Conservation (phyloP, 345 rosid genomes). For the Tarenaya hassleriana region DNA sequence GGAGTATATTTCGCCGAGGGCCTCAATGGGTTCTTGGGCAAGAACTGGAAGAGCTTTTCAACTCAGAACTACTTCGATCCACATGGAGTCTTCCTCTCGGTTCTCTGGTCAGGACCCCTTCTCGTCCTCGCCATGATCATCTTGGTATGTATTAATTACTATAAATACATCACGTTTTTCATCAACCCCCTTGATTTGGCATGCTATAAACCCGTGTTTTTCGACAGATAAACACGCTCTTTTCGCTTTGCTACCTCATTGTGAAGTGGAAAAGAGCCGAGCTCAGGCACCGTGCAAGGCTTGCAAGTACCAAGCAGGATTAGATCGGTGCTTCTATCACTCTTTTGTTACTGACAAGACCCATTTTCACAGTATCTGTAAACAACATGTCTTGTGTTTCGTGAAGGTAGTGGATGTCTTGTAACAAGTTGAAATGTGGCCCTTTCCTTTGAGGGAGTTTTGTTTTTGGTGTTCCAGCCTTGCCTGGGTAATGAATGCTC, state of each 20-base stretch:
- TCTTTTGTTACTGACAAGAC: no score
- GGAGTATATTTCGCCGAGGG: conserved; percentile 91
- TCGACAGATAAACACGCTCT: conserved; percentile 76
- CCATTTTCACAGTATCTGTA: no score
- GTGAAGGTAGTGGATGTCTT: no score
- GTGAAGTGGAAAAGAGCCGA: conserved; percentile 95
- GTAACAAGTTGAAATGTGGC: no score
- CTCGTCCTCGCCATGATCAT: conserved; percentile 64
- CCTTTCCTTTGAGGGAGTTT: no score
- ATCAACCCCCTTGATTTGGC: neutral
- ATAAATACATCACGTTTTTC: neutral
- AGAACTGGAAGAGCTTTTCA: conserved; percentile 80
- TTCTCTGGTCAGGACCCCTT: conserved; percentile 97
- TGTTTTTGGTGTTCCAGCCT: no score
- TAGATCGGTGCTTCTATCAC: conserved; percentile 25
- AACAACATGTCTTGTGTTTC: no score
- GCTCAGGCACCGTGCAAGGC: conserved; percentile 83
- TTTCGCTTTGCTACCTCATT: conserved; percentile 66
- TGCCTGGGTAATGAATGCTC: no score
- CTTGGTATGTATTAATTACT: conserved; percentile 57
- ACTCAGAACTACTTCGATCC: conserved; percentile 86
- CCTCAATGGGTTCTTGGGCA: conserved; percentile 50
- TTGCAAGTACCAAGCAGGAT: conserved; percentile 65
- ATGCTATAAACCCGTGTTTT: neutral
- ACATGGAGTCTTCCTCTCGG: conserved; percentile 72